phyloP scores from a whole-genome alignment of 1,284 basidiomycete genomes.

The Somion occarium region DNA sequence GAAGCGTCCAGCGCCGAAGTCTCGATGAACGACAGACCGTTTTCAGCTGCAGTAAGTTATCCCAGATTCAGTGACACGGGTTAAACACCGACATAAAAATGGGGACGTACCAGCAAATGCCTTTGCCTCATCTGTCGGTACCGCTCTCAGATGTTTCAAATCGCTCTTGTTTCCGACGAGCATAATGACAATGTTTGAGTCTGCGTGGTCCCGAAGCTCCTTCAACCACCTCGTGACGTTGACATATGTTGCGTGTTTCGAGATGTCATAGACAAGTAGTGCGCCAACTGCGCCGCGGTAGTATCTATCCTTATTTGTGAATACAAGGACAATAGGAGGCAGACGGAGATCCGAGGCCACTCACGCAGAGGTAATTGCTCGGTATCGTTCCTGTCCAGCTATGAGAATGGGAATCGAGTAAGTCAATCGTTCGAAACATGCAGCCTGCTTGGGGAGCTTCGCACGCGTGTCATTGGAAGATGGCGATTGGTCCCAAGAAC shows the following conservation, averaged over 20 bases:
- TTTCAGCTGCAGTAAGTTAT: slow-evolving; percentile 48
- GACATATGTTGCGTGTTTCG: slow-evolving; percentile 93
- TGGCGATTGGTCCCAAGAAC: too few relatives aligned
- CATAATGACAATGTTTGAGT: slow-evolving; percentile 94
- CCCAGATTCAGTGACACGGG: neutral
- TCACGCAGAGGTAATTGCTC: slow-evolving; percentile 96
- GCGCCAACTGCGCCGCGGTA: slow-evolving; percentile 98
- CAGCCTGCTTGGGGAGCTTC: neutral
- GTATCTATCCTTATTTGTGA: slow-evolving; percentile 53
- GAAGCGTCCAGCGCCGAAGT: slow-evolving; percentile 99
- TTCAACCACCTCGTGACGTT: slow-evolving; percentile 98
- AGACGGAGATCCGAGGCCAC: slow-evolving; percentile 24
- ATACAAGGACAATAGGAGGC: slow-evolving; percentile 2
- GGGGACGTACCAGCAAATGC: slow-evolving; percentile 68
- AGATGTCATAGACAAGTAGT: slow-evolving; percentile 89
- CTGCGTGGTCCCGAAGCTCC: slow-evolving; percentile 93
- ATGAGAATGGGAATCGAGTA: slow-evolving; percentile 8
- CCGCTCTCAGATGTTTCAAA: slow-evolving; percentile 94
- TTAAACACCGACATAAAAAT: neutral
- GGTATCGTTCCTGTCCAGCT: slow-evolving; percentile 98
- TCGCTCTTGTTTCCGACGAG: slow-evolving; percentile 96
- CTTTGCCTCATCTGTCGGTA: slow-evolving; percentile 94
- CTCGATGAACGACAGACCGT: slow-evolving; percentile 94
- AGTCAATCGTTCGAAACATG: neutral
- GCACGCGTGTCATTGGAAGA: too few relatives aligned